Percentiles rank a stretch among this genome's conserved stretches.
Evolutionary conservation across 106 monocot species (phyloP).

Genomic region (Agapanthus africanus): DNA sequence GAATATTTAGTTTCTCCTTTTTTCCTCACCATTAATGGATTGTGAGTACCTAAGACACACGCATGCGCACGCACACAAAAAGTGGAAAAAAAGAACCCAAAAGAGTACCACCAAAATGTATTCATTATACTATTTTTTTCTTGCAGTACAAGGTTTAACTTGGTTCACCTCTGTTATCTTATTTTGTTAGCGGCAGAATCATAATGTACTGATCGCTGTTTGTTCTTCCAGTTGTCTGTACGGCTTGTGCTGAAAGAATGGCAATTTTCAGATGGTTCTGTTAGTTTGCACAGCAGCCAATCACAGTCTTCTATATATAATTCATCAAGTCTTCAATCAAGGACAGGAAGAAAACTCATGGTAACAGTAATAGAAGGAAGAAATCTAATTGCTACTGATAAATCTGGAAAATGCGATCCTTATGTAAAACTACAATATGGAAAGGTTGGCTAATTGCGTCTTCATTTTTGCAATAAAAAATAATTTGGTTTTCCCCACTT

Average conservation of each 20-base stretch:
- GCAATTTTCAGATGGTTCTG: constrained; percentile 84
- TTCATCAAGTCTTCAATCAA: constrained; percentile 27
- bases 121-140: not conserved
- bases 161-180: not conserved
- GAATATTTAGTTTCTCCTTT: too few species aligned
- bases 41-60: too few species aligned
- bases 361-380: constrained; percentile 70
- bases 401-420: constrained; percentile 77
- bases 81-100: too few species aligned
- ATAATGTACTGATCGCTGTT: not conserved
- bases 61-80: too few species aligned
- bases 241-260: constrained; percentile 78
- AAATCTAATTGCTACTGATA: constrained; percentile 32
- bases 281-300: constrained; percentile 20
- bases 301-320: constrained; percentile 30
- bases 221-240: constrained; percentile 54
- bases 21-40: too few species aligned
- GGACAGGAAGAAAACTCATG: constrained; percentile 77
- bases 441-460: constrained; percentile 47
- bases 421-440: constrained; percentile 87
- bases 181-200: not conserved
- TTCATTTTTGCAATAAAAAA: too few species aligned
- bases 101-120: not conserved
- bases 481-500: too few species aligned
- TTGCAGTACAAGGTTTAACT: not conserved